Percentiles rank a stretch among this genome's conserved stretches.
Conservation (phyloP, 345 rosid species). For the Citrus inodora region DNA sequence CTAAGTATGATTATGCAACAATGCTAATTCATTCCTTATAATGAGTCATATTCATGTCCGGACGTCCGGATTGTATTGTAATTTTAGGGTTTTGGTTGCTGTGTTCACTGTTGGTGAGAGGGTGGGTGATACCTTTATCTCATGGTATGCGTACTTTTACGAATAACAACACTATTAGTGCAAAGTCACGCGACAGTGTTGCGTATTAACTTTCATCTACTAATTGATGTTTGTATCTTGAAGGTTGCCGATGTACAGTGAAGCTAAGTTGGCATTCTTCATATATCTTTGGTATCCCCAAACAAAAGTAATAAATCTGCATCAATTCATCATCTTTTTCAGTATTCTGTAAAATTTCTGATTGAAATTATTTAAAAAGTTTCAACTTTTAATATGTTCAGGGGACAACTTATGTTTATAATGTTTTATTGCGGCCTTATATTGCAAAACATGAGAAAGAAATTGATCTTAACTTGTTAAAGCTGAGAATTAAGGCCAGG, state of each 20-base stretch:
- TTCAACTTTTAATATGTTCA: conserved; percentile 12
- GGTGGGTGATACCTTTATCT: conserved; percentile 63
- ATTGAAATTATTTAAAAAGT: not conserved
- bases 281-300: conserved; percentile 75
- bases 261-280: conserved; percentile 78
- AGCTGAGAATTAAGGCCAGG: conserved; percentile 49
- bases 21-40: no score
- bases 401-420: conserved; percentile 64
- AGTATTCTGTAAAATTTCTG: no score
- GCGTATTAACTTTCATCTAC: no score
- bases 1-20: no score
- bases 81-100: conserved; percentile 75
- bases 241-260: conserved; percentile 85
- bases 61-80: no score
- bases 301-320: conserved; percentile 50
- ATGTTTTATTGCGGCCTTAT: conserved; percentile 49
- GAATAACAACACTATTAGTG: no score
- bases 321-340: not conserved
- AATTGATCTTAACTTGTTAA: conserved; percentile 57
- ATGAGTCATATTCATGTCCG: no score
- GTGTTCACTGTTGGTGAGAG: conserved; percentile 61
- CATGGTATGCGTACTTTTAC: conserved; percentile 39
- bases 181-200: no score
- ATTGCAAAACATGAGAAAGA: conserved; percentile 59
- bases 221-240: not conserved